phyloP scores from a whole-genome alignment of 192 early-diverging fungal genomes.

The Gamsiella multidivaricata region DNA sequence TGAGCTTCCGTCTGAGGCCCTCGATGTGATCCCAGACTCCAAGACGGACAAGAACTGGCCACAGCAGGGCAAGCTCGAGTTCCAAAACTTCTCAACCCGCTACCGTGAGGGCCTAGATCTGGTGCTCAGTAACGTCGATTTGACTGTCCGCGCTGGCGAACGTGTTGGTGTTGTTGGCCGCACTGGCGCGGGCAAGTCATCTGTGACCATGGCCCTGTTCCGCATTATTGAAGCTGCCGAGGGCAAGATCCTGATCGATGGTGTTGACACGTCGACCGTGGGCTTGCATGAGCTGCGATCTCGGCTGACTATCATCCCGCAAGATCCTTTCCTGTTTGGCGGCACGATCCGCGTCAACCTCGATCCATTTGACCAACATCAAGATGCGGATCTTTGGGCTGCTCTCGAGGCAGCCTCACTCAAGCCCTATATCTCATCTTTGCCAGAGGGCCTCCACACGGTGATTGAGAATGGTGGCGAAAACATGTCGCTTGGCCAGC shows the following conservation, averaged over 20 bases:
- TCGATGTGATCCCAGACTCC: conserved; percentile 22
- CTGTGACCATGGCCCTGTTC: conserved; percentile 70
- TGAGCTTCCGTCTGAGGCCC: conserved; percentile 67
- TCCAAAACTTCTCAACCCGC: conserved; percentile 57
- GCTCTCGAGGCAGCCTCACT: conserved; percentile 66
- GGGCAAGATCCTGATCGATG: conserved; percentile 64
- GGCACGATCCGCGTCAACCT: conserved; percentile 68
- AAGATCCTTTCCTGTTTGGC: conserved; percentile 73
- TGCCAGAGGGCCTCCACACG: conserved; percentile 48
- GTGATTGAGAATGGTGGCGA: conserved; percentile 11
- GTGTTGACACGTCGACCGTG: conserved; percentile 65
- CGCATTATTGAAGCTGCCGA: conserved; percentile 71
- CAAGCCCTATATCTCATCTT: conserved; percentile 46
- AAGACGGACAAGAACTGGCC: conserved; percentile 61
- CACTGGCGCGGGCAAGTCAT: conserved; percentile 74
- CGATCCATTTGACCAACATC: conserved; percentile 63
- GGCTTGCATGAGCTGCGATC: conserved; percentile 66
- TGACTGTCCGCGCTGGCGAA: conserved; percentile 61
- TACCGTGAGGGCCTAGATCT: conserved; percentile 61
- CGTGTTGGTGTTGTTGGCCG: conserved; percentile 69
- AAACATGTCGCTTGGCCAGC: conserved; percentile 61
- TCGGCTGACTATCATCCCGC: conserved; percentile 76
- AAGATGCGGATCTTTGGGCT: conserved; percentile 61
- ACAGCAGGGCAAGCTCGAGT: conserved; percentile 59
- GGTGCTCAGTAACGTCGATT: conserved; percentile 56